Base-by-base conservation (phyloP, 129 eudicot species). In the Saussurea involucrata region DNA sequence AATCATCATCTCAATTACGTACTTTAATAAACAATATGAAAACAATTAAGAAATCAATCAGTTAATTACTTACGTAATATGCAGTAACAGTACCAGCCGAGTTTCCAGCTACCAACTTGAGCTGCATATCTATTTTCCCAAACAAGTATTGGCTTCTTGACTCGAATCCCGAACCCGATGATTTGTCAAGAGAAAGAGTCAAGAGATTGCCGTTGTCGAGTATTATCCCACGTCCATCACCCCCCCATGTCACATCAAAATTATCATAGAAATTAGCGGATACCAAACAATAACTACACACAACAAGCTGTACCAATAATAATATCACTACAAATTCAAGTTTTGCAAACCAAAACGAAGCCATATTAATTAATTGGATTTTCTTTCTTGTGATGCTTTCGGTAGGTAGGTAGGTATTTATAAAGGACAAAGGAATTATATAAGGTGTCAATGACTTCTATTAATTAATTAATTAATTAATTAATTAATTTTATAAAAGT, bases 61-160 rank as follows among this genome's bases (percentile, higher is more conserved):
- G 25, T 24, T 21, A 49, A 15, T 17, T 31, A 25, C 61, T 69
- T 65, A 84, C 81, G 27, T 83, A 83, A 75, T 83, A 83, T 6
- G 87, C 83, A 15, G 90, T 83, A 55, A 86, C 90, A 28, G 87
- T 86, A 49, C 90, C 90, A 24, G 90, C 90, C 20, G 90, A 87
- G 44, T 87, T 87, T 74, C 87, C 84, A 8, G 90, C 77, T 53
- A 87, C 90, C 34, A 87, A 82, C 63, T 87, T 83, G 74, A 83
- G 83, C 27, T 86, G 90, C 90, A 86, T 86, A 42, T 86, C 87
- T 5, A 86, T 76, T 31, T 86, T 86, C 37, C 86, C 90, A 33
- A 86, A 86, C 37, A 87, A 63, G 31, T 78, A 87, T 42, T 87
- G 85, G 3, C 78, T 84, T 69, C 21, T 84, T 46, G 91, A 87